Base-by-base conservation (phyloP, 2,329 filamentous ascomycete species). In the Fusarium temperatum region DNA sequence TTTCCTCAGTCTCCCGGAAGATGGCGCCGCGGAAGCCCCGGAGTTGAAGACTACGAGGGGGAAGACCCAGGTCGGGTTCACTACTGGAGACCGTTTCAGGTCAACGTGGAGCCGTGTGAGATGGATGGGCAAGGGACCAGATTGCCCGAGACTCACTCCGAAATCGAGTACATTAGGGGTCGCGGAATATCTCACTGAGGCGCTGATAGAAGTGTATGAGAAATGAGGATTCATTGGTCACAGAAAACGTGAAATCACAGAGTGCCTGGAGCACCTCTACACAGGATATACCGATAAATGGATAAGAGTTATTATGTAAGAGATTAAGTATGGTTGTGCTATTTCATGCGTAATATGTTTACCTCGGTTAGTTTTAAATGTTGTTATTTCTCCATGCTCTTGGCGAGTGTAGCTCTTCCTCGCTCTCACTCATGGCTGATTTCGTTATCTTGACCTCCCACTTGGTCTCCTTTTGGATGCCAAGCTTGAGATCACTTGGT, bases 321-420 rank as follows among this genome's bases (percentile, higher is more conserved):
- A 53, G 50, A 53, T 36, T 53, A 26, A 15, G 30, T 53, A 36
- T 53, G n/a, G 10, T 10, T 36, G n/a, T 36, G n/a, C 30, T 53
- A 53, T 53, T 10, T 3, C 20, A 35, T 51, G 17, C 17, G 17
- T 30, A 10, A 17, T 18, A 14, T 51, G 17, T 53, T 26, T 11
- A 53, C 50, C 18, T 26, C 4, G 6, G 30, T 5, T 41, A 8
- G 14, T 41, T 24, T 20, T 32, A 56, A n/a, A 56, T 14, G n/a
- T 20, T 10, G 38, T 56, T 56, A 11, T 56, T 56, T 5, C 47
- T 69, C 60, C 72, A 61, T 11, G 18, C n/a, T 3, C 42, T 32
- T 0, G 72, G 68, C 2, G 72, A 69, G 15, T 55, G 68, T 26
- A 74, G 18, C 36, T 75, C 72, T 32, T 75, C 72, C n/a, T 75